phyloP scores from a whole-genome alignment of 352 stramenopile genomes.

The Elongisporangium undulatum region DNA sequence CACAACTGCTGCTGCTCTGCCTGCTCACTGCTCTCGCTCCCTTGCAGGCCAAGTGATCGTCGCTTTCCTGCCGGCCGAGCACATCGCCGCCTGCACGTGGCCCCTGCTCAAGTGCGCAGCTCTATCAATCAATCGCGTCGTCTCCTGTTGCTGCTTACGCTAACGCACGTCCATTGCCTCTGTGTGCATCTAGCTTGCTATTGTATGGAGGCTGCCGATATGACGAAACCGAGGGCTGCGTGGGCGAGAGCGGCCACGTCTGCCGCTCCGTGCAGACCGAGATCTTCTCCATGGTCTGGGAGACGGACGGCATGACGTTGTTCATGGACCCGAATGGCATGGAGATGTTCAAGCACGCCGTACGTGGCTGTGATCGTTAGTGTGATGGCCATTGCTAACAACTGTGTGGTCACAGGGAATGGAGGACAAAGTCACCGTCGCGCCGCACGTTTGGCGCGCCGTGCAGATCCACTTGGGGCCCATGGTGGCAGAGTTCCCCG shows the following conservation, averaged over 20 bases:
- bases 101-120: constrained; percentile 74
- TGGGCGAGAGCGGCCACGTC: constrained; percentile 38
- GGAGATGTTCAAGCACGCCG: constrained; percentile 73
- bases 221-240: constrained; percentile 64
- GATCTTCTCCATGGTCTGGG: constrained; percentile 82
- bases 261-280: constrained; percentile 77
- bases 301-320: constrained; percentile 69
- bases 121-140: neutral
- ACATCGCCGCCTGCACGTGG: constrained; percentile 74
- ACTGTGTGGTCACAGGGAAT: constrained; percentile 35
- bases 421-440: constrained; percentile 57
- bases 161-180: neutral
- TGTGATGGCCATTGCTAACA: neutral
- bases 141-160: constrained; percentile 8
- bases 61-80: constrained; percentile 68
- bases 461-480: constrained; percentile 77
- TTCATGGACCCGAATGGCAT: constrained; percentile 84
- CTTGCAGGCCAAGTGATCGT: constrained; percentile 64
- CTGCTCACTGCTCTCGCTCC: neutral
- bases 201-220: constrained; percentile 81
- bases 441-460: constrained; percentile 70
- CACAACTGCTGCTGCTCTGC: neutral
- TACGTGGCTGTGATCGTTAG: constrained; percentile 14
- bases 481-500: constrained; percentile 84
- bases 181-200: constrained; percentile 41